These are phyloP conservation scores for Phytophthora syringae DNA, from an alignment of 352 stramenopile genomes.

Conservation along the genomic window DNA sequence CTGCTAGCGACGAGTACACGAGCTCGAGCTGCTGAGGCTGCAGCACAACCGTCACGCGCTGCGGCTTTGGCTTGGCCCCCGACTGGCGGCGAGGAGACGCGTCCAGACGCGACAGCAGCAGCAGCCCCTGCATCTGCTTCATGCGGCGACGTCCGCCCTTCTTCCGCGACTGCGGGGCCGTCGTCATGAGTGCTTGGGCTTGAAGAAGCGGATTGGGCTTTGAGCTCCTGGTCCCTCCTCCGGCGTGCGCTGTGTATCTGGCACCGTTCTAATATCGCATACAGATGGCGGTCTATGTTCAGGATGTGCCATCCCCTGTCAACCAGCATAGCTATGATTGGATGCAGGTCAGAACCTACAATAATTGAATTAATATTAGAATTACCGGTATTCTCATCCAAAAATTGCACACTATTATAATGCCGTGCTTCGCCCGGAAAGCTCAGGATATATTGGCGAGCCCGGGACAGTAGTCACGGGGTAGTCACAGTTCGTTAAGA, in stretches of 20 bases:
- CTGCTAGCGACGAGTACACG: conserved; percentile 67
- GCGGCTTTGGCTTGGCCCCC: conserved; percentile 40
- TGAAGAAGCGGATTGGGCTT: conserved; percentile 7
- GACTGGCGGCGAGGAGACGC: conserved; percentile 22
- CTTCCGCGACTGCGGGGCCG: conserved; percentile 15
- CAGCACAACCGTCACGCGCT: conserved; percentile 67
- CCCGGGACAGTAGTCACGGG: too few relatives aligned
- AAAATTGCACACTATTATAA: too few relatives aligned
- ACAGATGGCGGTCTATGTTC: conserved; percentile 26
- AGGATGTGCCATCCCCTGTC: conserved; percentile 6
- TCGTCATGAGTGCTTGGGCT: conserved; percentile 38
- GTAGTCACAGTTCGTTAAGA: too few relatives aligned
- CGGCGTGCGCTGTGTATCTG: conserved; percentile 21
- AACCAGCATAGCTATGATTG: background rate
- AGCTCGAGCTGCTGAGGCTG: conserved; percentile 76
- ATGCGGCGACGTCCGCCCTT: conserved; percentile 67
- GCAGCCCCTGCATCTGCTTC: conserved; percentile 85
- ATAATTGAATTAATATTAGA: too few relatives aligned
- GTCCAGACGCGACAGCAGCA: conserved; percentile 62
- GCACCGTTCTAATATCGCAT: conserved; percentile 33
- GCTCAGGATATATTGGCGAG: too few relatives aligned
- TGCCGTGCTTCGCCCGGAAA: too few relatives aligned
- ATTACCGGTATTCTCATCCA: too few relatives aligned
- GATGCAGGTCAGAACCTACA: too few relatives aligned
- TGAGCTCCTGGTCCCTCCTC: too few relatives aligned